A percentile compares a stretch with the other conserved stretches of the same genome.
Evolutionary conservation across 192 early-diverging fungal species (phyloP).

Genomic region (Backusella tuberculispora): DNA sequence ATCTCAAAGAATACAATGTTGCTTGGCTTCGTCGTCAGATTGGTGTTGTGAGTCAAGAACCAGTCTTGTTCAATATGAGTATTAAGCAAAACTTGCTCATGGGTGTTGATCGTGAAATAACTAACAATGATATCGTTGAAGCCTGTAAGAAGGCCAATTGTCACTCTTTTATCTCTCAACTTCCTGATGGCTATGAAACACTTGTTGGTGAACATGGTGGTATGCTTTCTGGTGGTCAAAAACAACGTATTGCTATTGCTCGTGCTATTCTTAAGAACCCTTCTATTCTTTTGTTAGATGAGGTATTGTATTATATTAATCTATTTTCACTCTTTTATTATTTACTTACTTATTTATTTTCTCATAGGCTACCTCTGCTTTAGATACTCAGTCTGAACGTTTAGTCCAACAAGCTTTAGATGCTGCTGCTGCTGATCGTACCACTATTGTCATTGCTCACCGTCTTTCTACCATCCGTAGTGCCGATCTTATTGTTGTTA

Average conservation of each 20-base stretch:
- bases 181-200: conserved; percentile 84
- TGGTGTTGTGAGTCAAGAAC: conserved; percentile 90
- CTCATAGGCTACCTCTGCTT: conserved; percentile 68
- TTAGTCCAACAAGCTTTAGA: conserved; percentile 85
- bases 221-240: conserved; percentile 86
- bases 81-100: conserved; percentile 84
- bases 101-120: conserved; percentile 56
- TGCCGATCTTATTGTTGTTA: conserved; percentile 85
- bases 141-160: conserved; percentile 72
- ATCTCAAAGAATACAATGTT: conserved; percentile 78
- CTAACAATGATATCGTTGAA: conserved; percentile 68
- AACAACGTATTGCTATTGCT: conserved; percentile 96
- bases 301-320: conserved; percentile 50
- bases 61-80: conserved; percentile 74
- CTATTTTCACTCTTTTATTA: neutral
- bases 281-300: conserved; percentile 80
- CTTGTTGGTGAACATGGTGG: conserved; percentile 79
- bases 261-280: conserved; percentile 89
- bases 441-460: conserved; percentile 90
- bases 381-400: conserved; percentile 80
- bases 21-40: conserved; percentile 83
- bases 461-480: conserved; percentile 88
- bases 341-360: neutral
- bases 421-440: conserved; percentile 69
- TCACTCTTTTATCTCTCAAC: conserved; percentile 80